Evolutionary conservation across 805 yeast species (phyloP).

Genomic region (Lipomyces yamadae): DNA sequence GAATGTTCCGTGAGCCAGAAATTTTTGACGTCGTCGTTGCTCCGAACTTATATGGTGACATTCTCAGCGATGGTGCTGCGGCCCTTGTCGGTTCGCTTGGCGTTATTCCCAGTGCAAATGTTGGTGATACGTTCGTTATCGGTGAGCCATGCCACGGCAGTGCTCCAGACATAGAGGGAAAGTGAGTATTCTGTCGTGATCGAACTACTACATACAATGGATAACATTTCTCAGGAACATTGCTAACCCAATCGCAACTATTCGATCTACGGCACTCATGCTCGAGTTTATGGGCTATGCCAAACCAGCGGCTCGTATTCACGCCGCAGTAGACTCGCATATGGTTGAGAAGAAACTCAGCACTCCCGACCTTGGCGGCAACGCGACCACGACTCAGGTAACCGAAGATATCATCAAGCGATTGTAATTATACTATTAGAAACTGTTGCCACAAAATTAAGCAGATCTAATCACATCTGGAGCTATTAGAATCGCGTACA

Average conservation of each 20-base stretch:
- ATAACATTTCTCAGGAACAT: slow-evolving; percentile 37
- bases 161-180: slow-evolving; percentile 98
- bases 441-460: background rate
- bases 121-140: slow-evolving; percentile 92
- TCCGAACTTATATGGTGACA: slow-evolving; percentile 97
- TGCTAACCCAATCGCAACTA: slow-evolving; percentile 96
- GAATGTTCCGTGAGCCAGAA: slow-evolving; percentile 98
- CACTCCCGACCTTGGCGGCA: slow-evolving; percentile 97
- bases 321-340: slow-evolving; percentile 93
- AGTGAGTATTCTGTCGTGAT: slow-evolving; percentile 57
- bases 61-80: slow-evolving; percentile 96
- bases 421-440: slow-evolving; percentile 43
- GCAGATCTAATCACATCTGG: too few species aligned
- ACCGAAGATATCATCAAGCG: slow-evolving; percentile 75
- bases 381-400: slow-evolving; percentile 83
- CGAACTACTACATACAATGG: background rate
- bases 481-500: background rate
- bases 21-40: slow-evolving; percentile 98
- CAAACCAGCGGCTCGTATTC: slow-evolving; percentile 87
- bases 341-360: slow-evolving; percentile 74
- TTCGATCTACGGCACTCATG: slow-evolving; percentile 96
- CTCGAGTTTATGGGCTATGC: slow-evolving; percentile 93
- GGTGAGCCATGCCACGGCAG: slow-evolving; percentile 99
- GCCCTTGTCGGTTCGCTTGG: slow-evolving; percentile 97
- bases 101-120: slow-evolving; percentile 97